These are phyloP conservation scores for Cladorrhinum sp. DNA, from an alignment of 2,329 filamentous ascomycete species.

Conservation along the genomic window DNA sequence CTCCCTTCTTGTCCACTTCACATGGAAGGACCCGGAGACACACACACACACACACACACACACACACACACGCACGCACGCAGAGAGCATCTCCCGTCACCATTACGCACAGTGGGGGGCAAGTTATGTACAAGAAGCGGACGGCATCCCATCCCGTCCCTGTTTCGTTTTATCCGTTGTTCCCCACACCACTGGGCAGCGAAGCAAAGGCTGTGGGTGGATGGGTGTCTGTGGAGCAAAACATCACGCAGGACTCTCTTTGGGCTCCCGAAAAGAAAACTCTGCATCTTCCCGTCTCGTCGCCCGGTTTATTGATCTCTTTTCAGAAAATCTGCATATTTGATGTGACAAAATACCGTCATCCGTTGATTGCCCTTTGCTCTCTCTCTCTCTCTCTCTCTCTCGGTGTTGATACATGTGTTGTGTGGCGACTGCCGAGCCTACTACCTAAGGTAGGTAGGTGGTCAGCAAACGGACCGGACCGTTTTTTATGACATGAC, in stretches of 20 bases:
- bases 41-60: neutral
- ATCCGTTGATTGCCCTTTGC: neutral
- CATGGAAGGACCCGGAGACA: neutral
- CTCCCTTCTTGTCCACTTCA: neutral
- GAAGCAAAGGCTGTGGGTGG: no score
- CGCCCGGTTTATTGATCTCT: slow-evolving; percentile 6
- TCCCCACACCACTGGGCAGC: slow-evolving; percentile 8
- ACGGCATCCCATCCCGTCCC: neutral
- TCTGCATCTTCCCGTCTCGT: slow-evolving; percentile 18
- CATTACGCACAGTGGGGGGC: slow-evolving; percentile 4
- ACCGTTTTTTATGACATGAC: neutral
- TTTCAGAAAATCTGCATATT: neutral
- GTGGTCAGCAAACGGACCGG: neutral
- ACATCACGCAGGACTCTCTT: slow-evolving; percentile 17
- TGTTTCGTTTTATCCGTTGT: slow-evolving; percentile 11
- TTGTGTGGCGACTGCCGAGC: no score
- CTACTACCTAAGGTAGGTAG: no score
- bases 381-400: neutral
- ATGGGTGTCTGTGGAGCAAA: slow-evolving; percentile 4
- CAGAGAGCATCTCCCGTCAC: neutral
- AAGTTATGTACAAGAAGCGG: neutral
- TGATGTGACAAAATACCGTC: slow-evolving; percentile 13
- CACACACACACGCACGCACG: no score
- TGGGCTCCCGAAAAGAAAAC: slow-evolving; percentile 4
- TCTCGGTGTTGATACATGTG: no score